Percentiles rank a stretch among this genome's conserved stretches.
Evolutionary conservation across 495 filamentous ascomycete species (phyloP).

Genomic region (Neurospora sp.): DNA sequence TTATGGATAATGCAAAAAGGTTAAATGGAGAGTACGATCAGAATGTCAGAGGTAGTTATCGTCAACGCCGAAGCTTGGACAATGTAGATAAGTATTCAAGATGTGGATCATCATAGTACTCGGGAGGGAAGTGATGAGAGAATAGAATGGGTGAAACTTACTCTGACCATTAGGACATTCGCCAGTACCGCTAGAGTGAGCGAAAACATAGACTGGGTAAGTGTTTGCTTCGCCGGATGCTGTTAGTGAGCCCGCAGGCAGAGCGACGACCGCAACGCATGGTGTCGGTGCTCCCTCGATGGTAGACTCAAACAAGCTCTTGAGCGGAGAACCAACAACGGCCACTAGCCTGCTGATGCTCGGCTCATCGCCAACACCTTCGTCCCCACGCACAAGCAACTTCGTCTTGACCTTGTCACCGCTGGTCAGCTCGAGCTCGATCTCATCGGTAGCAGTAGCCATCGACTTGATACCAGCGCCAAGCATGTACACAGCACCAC

Average conservation of each 20-base stretch:
- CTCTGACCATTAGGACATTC: slow-evolving; percentile 81
- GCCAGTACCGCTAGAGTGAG: slow-evolving; percentile 77
- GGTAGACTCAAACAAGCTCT: slow-evolving; percentile 54
- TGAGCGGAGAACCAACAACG: slow-evolving; percentile 58
- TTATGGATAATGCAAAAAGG: slow-evolving; percentile 5
- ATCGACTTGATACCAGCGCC: slow-evolving; percentile 48
- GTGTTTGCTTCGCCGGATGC: slow-evolving; percentile 22
- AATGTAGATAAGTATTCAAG: slow-evolving; percentile 99
- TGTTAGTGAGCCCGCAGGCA: slow-evolving; percentile 44
- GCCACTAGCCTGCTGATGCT: slow-evolving; percentile 40
- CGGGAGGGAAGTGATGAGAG: slow-evolving; percentile 4
- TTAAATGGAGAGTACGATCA: slow-evolving; percentile 48
- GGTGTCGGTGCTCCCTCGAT: slow-evolving; percentile 65
- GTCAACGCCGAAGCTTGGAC: slow-evolving; percentile 74
- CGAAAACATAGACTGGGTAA: slow-evolving; percentile 59
- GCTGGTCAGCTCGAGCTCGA: slow-evolving; percentile 46
- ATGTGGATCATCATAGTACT: slow-evolving; percentile 65
- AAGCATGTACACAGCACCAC: slow-evolving; percentile 84
- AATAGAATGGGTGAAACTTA: slow-evolving; percentile 41
- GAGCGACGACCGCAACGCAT: slow-evolving; percentile 63
- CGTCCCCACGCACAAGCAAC: slow-evolving; percentile 39
- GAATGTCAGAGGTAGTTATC: slow-evolving; percentile 82
- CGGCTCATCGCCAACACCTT: slow-evolving; percentile 11
- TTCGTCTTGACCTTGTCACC: slow-evolving; percentile 49
- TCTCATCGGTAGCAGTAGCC: slow-evolving; percentile 8